Percentiles rank a stretch among this genome's conserved stretches.
These are phyloP conservation scores for Coemansia umbellata DNA, from an alignment of 192 early-diverging fungal species.

Conservation along the genomic window DNA sequence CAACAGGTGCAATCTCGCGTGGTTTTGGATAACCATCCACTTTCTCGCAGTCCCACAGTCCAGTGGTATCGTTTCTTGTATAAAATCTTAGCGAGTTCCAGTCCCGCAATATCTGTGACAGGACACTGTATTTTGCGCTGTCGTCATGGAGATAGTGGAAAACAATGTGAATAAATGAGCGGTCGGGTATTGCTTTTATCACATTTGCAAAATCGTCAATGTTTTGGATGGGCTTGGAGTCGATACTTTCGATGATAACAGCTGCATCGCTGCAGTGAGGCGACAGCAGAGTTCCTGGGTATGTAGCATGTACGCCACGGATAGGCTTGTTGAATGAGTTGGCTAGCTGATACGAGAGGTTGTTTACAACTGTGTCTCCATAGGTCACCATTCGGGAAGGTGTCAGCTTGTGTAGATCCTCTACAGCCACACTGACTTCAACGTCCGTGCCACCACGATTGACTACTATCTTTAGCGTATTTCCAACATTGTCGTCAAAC, in stretches of 20 bases:
- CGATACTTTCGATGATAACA: conserved; percentile 59
- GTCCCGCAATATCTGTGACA: not conserved
- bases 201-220: conserved; percentile 64
- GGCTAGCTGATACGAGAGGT: conserved; percentile 75
- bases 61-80: conserved; percentile 38
- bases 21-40: conserved; percentile 13
- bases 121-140: conserved; percentile 18
- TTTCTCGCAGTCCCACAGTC: conserved; percentile 33
- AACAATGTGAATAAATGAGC: conserved; percentile 15
- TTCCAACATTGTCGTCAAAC: conserved; percentile 60
- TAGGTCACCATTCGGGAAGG: conserved; percentile 82
- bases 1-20: conserved; percentile 4
- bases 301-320: conserved; percentile 76
- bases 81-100: conserved; percentile 38
- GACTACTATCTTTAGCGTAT: conserved; percentile 53
- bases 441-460: conserved; percentile 54
- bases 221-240: conserved; percentile 62
- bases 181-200: conserved; percentile 60
- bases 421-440: conserved; percentile 51
- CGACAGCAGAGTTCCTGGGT: conserved; percentile 15
- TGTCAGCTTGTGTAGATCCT: conserved; percentile 75
- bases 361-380: conserved; percentile 76
- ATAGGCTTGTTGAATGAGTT: conserved; percentile 65
- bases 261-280: conserved; percentile 2
- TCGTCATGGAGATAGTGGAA: conserved; percentile 21